These are phyloP conservation scores for Penicillium sp. DNA, from an alignment of 2,329 filamentous ascomycete species.

Conservation along the genomic window DNA sequence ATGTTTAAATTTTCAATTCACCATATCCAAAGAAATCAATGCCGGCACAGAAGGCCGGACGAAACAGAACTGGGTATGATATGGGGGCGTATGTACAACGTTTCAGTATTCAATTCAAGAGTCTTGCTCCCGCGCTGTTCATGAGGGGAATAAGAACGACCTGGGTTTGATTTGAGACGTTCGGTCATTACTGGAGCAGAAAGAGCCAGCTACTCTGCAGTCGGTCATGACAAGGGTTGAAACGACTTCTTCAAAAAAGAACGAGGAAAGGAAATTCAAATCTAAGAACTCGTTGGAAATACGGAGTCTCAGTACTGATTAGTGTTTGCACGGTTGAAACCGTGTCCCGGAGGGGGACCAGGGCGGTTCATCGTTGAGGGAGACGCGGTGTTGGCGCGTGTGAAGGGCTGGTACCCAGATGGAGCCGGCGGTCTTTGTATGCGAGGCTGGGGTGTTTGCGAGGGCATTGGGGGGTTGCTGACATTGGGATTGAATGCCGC, in stretches of 20 bases:
- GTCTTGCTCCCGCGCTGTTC: conserved; percentile 22
- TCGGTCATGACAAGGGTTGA: conserved; percentile 23
- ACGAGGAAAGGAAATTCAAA: not conserved
- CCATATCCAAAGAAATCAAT: not conserved
- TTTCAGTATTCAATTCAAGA: conserved; percentile 8
- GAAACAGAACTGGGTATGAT: not conserved
- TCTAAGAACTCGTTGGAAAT: not conserved
- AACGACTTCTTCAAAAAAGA: not conserved
- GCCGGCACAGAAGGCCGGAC: not conserved
- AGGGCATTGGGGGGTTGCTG: conserved; percentile 12
- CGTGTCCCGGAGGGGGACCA: conserved; percentile 24
- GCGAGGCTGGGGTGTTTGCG: conserved; percentile 16
- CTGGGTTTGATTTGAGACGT: conserved; percentile 7
- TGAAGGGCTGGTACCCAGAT: conserved; percentile 26
- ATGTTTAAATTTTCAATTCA: not conserved
- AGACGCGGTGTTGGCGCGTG: conserved; percentile 26
- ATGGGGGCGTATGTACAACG: conserved; percentile 5
- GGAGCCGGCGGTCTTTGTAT: conserved; percentile 11
- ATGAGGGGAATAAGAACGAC: conserved; percentile 20
- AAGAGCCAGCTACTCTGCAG: conserved; percentile 33
- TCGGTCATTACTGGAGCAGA: conserved; percentile 31
- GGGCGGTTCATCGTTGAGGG: conserved; percentile 30
- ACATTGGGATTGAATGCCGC: conserved; percentile 25
- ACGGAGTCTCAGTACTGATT: conserved; percentile 23
- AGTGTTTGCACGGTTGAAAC: conserved; percentile 31